phyloP scores from a whole-genome alignment of 192 early-diverging fungal species.

The Podila minutissima region DNA sequence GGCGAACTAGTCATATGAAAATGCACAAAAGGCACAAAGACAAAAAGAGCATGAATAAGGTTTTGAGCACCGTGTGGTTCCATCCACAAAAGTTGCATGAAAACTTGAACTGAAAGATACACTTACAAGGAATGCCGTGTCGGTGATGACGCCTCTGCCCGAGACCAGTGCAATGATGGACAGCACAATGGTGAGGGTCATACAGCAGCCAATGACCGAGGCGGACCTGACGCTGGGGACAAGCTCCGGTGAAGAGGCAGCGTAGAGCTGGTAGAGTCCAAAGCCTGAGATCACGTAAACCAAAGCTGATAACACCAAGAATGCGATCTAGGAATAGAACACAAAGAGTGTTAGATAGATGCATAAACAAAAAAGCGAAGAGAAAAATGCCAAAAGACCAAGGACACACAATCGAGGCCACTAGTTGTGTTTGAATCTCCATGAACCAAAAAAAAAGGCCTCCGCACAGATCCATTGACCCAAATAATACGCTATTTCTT shows the following conservation, averaged over 20 bases:
- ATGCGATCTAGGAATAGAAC: slow-evolving; percentile 28
- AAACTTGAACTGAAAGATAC: neutral
- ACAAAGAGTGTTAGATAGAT: neutral
- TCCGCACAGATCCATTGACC: too few relatives aligned
- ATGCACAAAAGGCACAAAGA: too few relatives aligned
- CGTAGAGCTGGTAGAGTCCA: slow-evolving; percentile 45
- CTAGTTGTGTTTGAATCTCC: too few relatives aligned
- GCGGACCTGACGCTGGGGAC: slow-evolving; percentile 45
- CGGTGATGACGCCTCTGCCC: slow-evolving; percentile 40
- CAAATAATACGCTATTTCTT: neutral
- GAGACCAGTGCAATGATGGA: slow-evolving; percentile 45
- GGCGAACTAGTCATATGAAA: slow-evolving; percentile 24
- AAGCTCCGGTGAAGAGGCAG: slow-evolving; percentile 40
- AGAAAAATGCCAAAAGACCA: neutral
- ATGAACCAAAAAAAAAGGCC: too few relatives aligned
- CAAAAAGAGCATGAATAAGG: too few relatives aligned
- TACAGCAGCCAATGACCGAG: slow-evolving; percentile 48
- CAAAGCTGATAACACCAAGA: slow-evolving; percentile 37
- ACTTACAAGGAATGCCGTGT: slow-evolving; percentile 42
- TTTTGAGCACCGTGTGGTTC: too few relatives aligned
- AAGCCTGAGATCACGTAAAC: slow-evolving; percentile 45
- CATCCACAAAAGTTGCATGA: too few relatives aligned
- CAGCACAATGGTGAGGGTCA: slow-evolving; percentile 45
- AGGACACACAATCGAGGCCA: neutral
- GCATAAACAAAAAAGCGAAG: neutral